Percentiles rank a stretch among this genome's conserved stretches.
Conservation (phyloP, 1,139 yeast genomes). For the Nadsonia commutata region DNA sequence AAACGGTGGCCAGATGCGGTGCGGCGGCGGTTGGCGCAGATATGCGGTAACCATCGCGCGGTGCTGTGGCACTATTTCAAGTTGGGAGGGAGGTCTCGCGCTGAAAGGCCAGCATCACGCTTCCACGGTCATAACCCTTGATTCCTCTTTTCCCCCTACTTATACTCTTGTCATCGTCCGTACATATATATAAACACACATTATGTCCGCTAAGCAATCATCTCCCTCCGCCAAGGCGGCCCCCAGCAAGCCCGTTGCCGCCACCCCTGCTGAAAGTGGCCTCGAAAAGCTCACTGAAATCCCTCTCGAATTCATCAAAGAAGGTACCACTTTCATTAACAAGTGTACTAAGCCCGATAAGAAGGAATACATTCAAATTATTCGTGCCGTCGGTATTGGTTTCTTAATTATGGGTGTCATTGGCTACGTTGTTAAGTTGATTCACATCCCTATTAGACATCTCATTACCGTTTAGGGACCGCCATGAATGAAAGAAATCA, state of each 20-base stretch:
- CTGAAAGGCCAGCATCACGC: too few relatives aligned
- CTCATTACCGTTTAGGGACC: constrained; percentile 63
- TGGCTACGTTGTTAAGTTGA: constrained; percentile 85
- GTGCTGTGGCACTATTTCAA: too few relatives aligned
- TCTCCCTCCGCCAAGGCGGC: background rate
- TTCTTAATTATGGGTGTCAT: constrained; percentile 96
- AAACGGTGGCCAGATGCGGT: too few relatives aligned
- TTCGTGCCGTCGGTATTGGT: constrained; percentile 94
- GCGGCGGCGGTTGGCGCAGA: too few relatives aligned
- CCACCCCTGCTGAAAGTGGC: constrained; percentile 10
- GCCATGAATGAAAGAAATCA: too few relatives aligned
- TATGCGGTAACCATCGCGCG: too few relatives aligned
- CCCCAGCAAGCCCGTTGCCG: background rate
- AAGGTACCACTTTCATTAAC: constrained; percentile 74
- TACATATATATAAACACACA: too few relatives aligned
- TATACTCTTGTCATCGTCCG: too few relatives aligned
- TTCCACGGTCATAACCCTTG: too few relatives aligned
- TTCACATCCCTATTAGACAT: constrained; percentile 95
- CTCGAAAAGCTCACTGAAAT: constrained; percentile 76
- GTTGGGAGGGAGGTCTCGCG: too few relatives aligned
- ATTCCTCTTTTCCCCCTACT: too few relatives aligned
- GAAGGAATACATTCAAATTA: constrained; percentile 75
- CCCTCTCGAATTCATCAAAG: constrained; percentile 82
- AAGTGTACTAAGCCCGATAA: constrained; percentile 89
- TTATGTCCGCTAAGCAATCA: background rate